Evolutionary conservation across 2,329 filamentous ascomycete species (phyloP), one percentile per base, ranked within the genome.

Genomic region (Trichoderma brevicompactum): DNA sequence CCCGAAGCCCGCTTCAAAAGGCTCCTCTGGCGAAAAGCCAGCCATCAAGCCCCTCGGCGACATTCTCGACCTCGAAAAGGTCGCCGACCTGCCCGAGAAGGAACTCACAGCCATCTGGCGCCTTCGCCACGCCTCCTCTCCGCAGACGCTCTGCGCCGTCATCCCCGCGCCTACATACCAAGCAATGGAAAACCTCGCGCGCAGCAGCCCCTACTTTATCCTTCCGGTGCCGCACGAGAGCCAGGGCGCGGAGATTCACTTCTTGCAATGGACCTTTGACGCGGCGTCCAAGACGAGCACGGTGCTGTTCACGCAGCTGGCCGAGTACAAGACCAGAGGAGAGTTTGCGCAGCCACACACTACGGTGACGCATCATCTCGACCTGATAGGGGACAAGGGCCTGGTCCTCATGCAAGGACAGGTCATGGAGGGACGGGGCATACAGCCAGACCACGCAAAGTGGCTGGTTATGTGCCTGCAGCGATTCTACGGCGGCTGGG

Each of bases 261-360:
- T 96, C 77, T 79, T 99, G 68, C 94, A 99, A 79, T 99, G 96
- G 92, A 91, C 91, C 0, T 97, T 97, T 78, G 94, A 96, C 67
- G 79, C 78, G 23, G 80, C 80, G 65, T 85, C 83, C 17, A 79
- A 84, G 67, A 89, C 88, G 3, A 87, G 85, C 66, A 92, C 90
- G 0, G 89, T 98, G 6, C 87, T 99, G 40, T 98, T 99, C 80
- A 99, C 95, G 0, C 91, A 95, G 74, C 84, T 99, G 38, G 94
- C 92, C 15, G 92, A 97, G 76, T 99, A 91, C 81, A 97, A 98
- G 82, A 80, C 92, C 65, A 85, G 94, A 59, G 94, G 94, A 59
- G 92, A 97, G 77, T 99, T 88, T 74, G 92, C 92, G 50, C 87
- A 90, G 77, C 94, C 95, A 53, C 95, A 99, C 75, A 99, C 95